Conservation (phyloP, 306 rosid species). For the Corylus americana region DNA sequence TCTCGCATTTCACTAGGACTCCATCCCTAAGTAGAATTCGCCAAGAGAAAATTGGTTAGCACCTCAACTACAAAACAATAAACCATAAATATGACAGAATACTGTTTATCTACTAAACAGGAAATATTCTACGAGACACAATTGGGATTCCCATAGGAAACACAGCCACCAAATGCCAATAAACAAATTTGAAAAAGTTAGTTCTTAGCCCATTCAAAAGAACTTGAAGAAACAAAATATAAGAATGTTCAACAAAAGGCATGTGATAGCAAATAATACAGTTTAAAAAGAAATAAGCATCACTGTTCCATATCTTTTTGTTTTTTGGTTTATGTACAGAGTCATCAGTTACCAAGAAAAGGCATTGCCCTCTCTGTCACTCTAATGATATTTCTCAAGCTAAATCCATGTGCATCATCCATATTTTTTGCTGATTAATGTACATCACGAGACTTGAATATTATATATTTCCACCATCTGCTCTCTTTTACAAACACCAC, state of each 20-base stretch:
- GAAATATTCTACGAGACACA: background rate
- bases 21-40: slow-evolving; percentile 68
- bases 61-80: slow-evolving; percentile 9
- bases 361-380: background rate
- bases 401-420: background rate
- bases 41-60: slow-evolving; percentile 3
- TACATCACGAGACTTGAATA: background rate
- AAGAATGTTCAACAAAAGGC: background rate
- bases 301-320: background rate
- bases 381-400: background rate
- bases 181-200: slow-evolving; percentile 15
- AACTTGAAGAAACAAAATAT: background rate
- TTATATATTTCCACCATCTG: too few relatives aligned
- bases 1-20: slow-evolving; percentile 78
- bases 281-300: background rate
- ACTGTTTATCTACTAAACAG: slow-evolving; percentile 16
- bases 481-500: background rate
- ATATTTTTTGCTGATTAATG: background rate
- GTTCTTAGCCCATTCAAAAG: slow-evolving; percentile 21
- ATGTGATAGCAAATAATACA: background rate
- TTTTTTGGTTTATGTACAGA: slow-evolving; percentile 7
- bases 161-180: slow-evolving; percentile 15
- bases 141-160: background rate
- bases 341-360: slow-evolving; percentile 2
- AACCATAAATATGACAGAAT: slow-evolving; percentile 16